Evolutionary conservation across 2,329 filamentous ascomycete genomes (phyloP).

Genomic region (Penicillium sp.): DNA sequence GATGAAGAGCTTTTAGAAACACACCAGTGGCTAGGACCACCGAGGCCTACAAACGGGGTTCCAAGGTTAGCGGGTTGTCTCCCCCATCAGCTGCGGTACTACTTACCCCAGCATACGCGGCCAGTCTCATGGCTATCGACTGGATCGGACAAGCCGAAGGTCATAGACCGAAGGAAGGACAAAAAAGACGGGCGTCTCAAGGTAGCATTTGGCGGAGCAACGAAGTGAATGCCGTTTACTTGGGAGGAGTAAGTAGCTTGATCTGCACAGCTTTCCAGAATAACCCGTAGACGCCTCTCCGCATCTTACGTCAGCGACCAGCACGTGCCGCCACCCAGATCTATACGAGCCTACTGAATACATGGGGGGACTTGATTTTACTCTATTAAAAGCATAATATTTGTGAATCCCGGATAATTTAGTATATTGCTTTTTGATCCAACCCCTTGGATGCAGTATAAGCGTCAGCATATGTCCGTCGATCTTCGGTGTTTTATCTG

Average conservation of each 20-base stretch:
- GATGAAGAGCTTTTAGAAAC: constrained; percentile 84
- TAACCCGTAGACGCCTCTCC: constrained; percentile 17
- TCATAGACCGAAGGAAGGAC: constrained; percentile 28
- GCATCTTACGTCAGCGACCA: constrained; percentile 28
- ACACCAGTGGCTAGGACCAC: constrained; percentile 80
- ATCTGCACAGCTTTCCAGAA: constrained; percentile 30
- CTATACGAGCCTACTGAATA: not conserved
- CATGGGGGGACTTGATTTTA: not conserved
- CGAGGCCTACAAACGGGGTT: constrained; percentile 59
- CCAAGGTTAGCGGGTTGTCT: constrained; percentile 13
- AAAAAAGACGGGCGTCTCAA: constrained; percentile 3
- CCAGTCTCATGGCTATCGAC: constrained; percentile 46
- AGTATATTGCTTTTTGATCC: too few species aligned
- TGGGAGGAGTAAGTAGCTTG: constrained; percentile 16
- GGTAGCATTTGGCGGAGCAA: constrained; percentile 14
- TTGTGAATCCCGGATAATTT: not conserved
- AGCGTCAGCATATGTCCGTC: not conserved
- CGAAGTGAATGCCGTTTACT: constrained; percentile 4
- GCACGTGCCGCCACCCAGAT: constrained; percentile 15
- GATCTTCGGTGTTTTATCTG: constrained; percentile 11
- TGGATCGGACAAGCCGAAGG: constrained; percentile 23
- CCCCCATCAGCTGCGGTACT: not conserved
- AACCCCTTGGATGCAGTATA: not conserved
- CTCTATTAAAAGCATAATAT: not conserved
- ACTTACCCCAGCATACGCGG: constrained; percentile 53